phyloP scores from a whole-genome alignment of 495 filamentous ascomycete genomes.

The Geopyxis carbonaria region DNA sequence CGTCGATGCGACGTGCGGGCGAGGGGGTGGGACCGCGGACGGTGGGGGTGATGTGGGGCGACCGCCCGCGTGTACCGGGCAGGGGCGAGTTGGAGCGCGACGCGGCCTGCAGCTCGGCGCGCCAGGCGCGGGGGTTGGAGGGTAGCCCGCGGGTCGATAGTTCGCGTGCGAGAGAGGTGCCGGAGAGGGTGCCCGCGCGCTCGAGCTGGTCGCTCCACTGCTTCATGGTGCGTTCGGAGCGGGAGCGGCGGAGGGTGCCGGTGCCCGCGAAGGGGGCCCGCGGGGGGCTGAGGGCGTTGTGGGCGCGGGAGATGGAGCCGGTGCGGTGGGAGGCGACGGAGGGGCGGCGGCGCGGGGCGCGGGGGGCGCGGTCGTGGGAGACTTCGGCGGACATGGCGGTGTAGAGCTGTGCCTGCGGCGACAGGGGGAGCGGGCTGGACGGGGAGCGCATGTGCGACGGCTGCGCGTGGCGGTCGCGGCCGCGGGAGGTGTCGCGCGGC shows the following conservation, averaged over 20 bases:
- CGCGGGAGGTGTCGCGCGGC: neutral
- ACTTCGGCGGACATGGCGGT: constrained; percentile 17
- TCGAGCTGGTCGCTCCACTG: constrained; percentile 23
- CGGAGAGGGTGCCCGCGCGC: constrained; percentile 13
- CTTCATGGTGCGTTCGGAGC: constrained; percentile 22
- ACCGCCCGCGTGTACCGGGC: constrained; percentile 7
- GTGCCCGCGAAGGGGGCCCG: neutral
- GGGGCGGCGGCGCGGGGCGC: constrained; percentile 5
- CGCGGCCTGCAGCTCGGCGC: constrained; percentile 14
- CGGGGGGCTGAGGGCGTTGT: constrained; percentile 3
- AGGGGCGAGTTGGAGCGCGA: constrained; percentile 17
- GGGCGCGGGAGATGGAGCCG: constrained; percentile 6
- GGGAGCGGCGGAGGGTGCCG: constrained; percentile 18
- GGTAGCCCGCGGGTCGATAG: constrained; percentile 19
- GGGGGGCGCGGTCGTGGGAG: constrained; percentile 10
- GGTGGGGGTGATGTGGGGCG: constrained; percentile 10
- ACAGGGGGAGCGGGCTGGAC: constrained; percentile 61
- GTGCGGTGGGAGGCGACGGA: constrained; percentile 6
- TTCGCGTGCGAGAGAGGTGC: constrained; percentile 14
- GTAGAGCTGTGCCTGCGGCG: constrained; percentile 24
- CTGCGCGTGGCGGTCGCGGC: neutral
- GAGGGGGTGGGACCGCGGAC: neutral
- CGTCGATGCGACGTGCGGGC: neutral
- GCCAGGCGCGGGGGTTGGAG: constrained; percentile 23
- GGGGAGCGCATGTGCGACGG: constrained; percentile 42